These are phyloP conservation scores for Ophiocordyceps camponoti-saundersi DNA, from an alignment of 2,329 filamentous ascomycete species.

Conservation along the genomic window DNA sequence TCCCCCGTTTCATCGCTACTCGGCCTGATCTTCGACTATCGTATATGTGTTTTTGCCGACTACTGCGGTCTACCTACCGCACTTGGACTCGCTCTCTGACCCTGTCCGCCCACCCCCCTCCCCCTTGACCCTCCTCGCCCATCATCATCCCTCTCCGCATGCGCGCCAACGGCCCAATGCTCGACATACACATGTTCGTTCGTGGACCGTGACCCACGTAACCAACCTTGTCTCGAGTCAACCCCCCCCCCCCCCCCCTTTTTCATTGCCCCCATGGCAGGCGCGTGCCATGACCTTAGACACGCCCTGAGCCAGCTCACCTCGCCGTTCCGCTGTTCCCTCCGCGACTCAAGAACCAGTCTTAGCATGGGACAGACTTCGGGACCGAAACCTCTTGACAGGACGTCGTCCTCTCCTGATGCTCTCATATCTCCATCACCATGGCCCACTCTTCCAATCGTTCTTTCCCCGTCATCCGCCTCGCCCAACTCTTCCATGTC, in stretches of 20 bases:
- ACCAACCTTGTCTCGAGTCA: neutral
- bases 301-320: neutral
- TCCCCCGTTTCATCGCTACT: neutral
- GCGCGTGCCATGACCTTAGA: neutral
- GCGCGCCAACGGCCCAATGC: neutral
- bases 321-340: neutral
- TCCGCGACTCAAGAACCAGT: neutral
- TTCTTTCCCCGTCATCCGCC: neutral
- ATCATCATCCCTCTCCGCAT: neutral
- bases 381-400: neutral
- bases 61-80: too few relatives aligned
- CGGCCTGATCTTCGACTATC: neutral
- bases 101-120: neutral
- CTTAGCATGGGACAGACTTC: neutral
- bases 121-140: neutral
- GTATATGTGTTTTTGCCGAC: neutral
- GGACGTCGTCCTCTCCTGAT: neutral
- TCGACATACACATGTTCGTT: neutral
- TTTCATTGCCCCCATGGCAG: neutral
- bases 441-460: neutral
- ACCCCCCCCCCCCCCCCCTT: neutral
- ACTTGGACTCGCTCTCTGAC: neutral
- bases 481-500: neutral
- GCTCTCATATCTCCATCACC: neutral
- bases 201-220: neutral